Percentiles rank a stretch among this genome's conserved stretches.
Conservation (phyloP, 2,329 filamentous ascomycete genomes). For the Exophiala aquamarina region DNA sequence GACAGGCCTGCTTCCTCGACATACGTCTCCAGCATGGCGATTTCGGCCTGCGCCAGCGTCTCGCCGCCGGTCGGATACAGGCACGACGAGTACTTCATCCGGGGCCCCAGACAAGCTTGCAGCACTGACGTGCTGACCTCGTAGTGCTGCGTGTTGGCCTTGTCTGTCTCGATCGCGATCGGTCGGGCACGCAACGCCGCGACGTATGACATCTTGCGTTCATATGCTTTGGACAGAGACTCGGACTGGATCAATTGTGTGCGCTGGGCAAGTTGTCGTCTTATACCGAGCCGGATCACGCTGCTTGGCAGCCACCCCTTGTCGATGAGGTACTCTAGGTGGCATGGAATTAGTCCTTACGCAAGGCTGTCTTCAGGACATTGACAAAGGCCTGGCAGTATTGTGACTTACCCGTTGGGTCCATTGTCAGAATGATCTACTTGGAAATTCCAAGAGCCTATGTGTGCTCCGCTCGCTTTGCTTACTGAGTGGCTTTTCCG, state of each 20-base stretch:
- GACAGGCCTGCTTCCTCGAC: conserved; percentile 59
- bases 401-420: conserved; percentile 5
- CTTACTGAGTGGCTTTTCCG: too few relatives aligned
- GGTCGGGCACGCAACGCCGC: conserved; percentile 58
- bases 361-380: too few relatives aligned
- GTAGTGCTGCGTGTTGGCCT: conserved; percentile 70
- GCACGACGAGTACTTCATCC: conserved; percentile 73
- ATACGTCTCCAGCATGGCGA: conserved; percentile 65
- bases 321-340: conserved; percentile 53
- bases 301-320: conserved; percentile 64
- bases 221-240: conserved; percentile 54
- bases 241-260: conserved; percentile 55
- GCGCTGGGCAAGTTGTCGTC: conserved; percentile 64
- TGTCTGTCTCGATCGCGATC: conserved; percentile 67
- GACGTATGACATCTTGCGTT: conserved; percentile 65
- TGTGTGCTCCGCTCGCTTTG: too few relatives aligned
- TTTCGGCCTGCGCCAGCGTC: conserved; percentile 65
- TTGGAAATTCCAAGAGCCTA: too few relatives aligned
- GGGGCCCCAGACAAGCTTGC: conserved; percentile 60
- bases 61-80: conserved; percentile 63
- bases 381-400: too few relatives aligned
- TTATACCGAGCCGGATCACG: conserved; percentile 65
- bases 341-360: neutral
- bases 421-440: neutral
- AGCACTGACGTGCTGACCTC: conserved; percentile 69